Evolutionary conservation across 148 eudicot genomes (phyloP), one percentile per base, ranked within the genome.

Genomic region (Chenopodium formosanum): DNA sequence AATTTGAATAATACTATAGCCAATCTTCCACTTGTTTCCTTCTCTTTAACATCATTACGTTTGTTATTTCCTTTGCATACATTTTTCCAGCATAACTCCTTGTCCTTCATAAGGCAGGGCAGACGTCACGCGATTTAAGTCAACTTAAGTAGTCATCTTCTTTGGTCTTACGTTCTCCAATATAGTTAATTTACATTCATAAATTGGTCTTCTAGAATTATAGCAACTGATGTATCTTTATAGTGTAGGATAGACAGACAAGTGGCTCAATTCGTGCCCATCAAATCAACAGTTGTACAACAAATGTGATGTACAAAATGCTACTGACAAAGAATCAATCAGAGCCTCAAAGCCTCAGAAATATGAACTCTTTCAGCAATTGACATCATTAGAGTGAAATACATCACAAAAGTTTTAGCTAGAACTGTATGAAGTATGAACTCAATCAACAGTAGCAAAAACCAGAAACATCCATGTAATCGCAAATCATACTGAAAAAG

Each of bases 401-500:
- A 60, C 37, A 58, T 56, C n/a, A 23, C 5, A 6, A 3, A 37
- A 44, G 76, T 46, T 32, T 53, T 78, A 19, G 62, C 47, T 72
- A 40, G 37, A 64, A 10, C n/a, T 34, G 47, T 62, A 11, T n/a
- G 56, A 29, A 29, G 44, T 58, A 78, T 31, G 13, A 69, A 19
- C 10, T 22, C 23, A 34, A 10, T n/a, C 50, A 27, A 58, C 32
- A 25, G 64, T 58, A 53, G 46, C 10, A 23, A 8, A n/a, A 37
- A 63, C 50, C 75, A 37, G 64, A 37, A 70, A 47, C 17, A 40
- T n/a, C 37, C 37, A 8, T 8, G n/a, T 22, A 63, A 50, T 34
- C 46, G 53, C 63, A 56, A 48, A 76, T 40, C 53, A 73, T 23
- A 72, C 64, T 40, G 47, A 22, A 37, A 44, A 64, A 48, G 85